A percentile compares a stretch with the other conserved stretches of the same genome.
Conservation (phyloP, 768 basidiomycete species). For the Sarcodon sp. region DNA sequence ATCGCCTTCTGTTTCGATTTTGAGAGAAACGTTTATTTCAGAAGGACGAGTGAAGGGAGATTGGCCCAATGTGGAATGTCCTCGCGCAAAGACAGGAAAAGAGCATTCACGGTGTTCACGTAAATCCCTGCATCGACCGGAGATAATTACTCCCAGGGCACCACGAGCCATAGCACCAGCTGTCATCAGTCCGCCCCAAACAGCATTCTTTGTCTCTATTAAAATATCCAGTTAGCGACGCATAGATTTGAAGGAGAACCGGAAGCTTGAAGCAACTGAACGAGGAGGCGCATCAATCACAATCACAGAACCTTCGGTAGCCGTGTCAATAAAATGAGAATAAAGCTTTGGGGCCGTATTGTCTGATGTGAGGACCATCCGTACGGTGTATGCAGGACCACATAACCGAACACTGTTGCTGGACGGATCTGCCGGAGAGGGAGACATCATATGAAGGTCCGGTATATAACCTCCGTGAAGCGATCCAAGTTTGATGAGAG, state of each 20-base stretch:
- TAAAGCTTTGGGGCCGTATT: slow-evolving; percentile 47
- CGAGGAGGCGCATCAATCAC: slow-evolving; percentile 67
- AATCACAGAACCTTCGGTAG: slow-evolving; percentile 48
- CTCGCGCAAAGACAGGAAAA: slow-evolving; percentile 77
- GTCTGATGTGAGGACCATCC: slow-evolving; percentile 57
- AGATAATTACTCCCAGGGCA: slow-evolving; percentile 58
- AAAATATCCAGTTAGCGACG: not conserved
- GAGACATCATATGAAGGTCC: slow-evolving; percentile 52
- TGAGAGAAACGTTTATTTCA: slow-evolving; percentile 54
- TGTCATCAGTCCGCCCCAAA: slow-evolving; percentile 91
- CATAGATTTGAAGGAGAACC: not conserved
- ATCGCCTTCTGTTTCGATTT: slow-evolving; percentile 25
- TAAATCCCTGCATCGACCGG: slow-evolving; percentile 77
- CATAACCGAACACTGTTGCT: slow-evolving; percentile 33
- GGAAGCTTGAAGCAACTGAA: slow-evolving; percentile 20
- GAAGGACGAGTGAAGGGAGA: slow-evolving; percentile 75
- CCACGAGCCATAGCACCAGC: slow-evolving; percentile 67
- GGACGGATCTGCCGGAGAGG: slow-evolving; percentile 18
- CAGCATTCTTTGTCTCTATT: slow-evolving; percentile 61
- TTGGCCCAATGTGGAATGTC: slow-evolving; percentile 79
- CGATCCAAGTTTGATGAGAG: slow-evolving; percentile 67
- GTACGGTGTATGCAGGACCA: slow-evolving; percentile 80
- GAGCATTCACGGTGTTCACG: slow-evolving; percentile 54
- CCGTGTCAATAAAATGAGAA: slow-evolving; percentile 75
- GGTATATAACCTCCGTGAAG: slow-evolving; percentile 71